Conservation (phyloP, 2,329 filamentous ascomycete species). For the Cadophora sp. region DNA sequence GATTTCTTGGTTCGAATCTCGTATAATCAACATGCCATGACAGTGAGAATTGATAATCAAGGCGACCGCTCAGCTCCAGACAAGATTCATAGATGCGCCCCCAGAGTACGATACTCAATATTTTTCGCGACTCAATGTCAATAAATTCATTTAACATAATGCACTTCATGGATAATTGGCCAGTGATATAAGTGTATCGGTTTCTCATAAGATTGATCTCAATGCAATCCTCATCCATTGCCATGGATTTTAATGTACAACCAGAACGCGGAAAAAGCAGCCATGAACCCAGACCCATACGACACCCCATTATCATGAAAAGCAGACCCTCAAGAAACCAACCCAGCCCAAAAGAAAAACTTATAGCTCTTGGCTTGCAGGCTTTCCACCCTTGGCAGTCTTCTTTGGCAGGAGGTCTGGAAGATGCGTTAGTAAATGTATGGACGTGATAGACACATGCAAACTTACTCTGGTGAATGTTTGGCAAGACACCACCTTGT, state of each 20-base stretch:
- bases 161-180: background rate
- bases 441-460: background rate
- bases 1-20: background rate
- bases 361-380: slow-evolving; percentile 93
- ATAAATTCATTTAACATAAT: no score
- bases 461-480: slow-evolving; percentile 93
- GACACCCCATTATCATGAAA: slow-evolving; percentile 75
- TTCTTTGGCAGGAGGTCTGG: slow-evolving; percentile 99
- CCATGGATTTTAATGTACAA: slow-evolving; percentile 77
- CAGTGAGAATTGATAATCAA: no score
- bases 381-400: slow-evolving; percentile 94
- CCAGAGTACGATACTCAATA: no score
- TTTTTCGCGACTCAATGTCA: no score
- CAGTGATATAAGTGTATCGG: slow-evolving; percentile 32
- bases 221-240: slow-evolving; percentile 48
- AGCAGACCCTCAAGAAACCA: slow-evolving; percentile 63
- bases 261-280: slow-evolving; percentile 66
- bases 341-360: slow-evolving; percentile 59
- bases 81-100: no score
- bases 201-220: slow-evolving; percentile 46
- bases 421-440: slow-evolving; percentile 36
- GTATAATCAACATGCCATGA: background rate
- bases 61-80: no score
- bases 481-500: slow-evolving; percentile 95
- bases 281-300: slow-evolving; percentile 78